Base-by-base conservation (phyloP, 2,329 filamentous ascomycete genomes). In the Colletotrichum filicis region DNA sequence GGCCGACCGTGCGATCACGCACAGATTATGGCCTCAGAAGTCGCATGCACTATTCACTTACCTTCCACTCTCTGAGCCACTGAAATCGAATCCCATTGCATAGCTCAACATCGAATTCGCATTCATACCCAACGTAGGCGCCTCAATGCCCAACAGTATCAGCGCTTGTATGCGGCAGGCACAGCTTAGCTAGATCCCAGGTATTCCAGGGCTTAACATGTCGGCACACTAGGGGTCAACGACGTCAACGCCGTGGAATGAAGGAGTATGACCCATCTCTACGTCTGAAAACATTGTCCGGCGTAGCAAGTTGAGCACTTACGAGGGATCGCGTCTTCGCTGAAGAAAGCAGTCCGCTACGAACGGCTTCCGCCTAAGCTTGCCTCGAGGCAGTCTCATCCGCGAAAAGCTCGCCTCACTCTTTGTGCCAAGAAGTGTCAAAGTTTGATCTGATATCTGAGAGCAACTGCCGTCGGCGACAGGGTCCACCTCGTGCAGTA, bases 1-100 rank as follows among this genome's bases (percentile, higher is more conserved):
- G 35, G 30, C 53, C 30, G 58, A 62, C 71, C 71, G 71, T 73
- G 71, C 71, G 56, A 35, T 28, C 46, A 28, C 66, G 71, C 71
- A 73, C 71, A 64, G 71, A 71, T 49, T 49, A 66, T 66, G 2
- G 55, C 66, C 22, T 64, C 60, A 63, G 8, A 49, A n/a, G 7
- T 49, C 16, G 42, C 42, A n/a, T 19, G 42, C 16, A 9, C 42
- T 9, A 19, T 49, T 49, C 42, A 49, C 42, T 49, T 19, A 8
- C 42, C 42, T 7, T 22, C 19, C 19, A 19, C 42, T n/a, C 16
- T 49, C 8, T 11, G 7, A 8, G 19, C 42, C 19, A 49, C 19
- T 49, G 42, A 8, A 4, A 49, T 22, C 42, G 19, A 49, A 22
- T 22, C 42, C 16, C 19, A 11, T 49, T 9, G 19, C 42, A 49